Evolutionary conservation across 352 stramenopile species (phyloP), one percentile per base, ranked within the genome.

Genomic region (Thalassiosira livingstoniorum): DNA sequence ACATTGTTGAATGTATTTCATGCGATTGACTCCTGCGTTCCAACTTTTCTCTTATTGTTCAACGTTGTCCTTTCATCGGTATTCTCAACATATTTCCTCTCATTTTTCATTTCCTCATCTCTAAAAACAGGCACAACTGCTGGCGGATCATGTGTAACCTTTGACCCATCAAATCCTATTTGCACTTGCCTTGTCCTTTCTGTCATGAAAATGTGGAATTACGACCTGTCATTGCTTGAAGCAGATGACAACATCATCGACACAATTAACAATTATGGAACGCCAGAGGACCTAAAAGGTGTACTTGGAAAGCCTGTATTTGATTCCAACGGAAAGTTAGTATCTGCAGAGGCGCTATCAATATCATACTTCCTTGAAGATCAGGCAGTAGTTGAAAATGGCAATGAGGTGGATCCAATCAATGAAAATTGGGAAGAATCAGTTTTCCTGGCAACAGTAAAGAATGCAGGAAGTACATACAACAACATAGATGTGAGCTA

Each of bases 181-280:
- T 92, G 87, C 70, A 47, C 58, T 1, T 93, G 89, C 53, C 64
- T 92, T 2, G 57, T 91, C 0, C 63, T 72, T 2, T 89, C 84
- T 31, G 80, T 91, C 51, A 60, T 93, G 0, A 84, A 88, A 64
- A 63, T 84, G 34, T 93, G 89, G 89, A 88, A 92, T 61, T 93
- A 93, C 71, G 85, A 93, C 73, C 47, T 91, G 27, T 57, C 37
- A 10, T 88, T 55, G 1, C 61, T 93, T 2, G 31, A 88, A 60
- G 58, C 67, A 1, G 89, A 93, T 68, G 25, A 58, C 27, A 69
- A 92, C 32, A 43, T 87, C 31, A 54, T 88, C 37, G 39, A 31
- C 4, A 90, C 83, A 18, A 27, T 92, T 0, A 86, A 82, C 25
- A 31, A 51, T 37, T 87, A 87, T 47, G 83, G 69, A 51, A 63